Base-by-base conservation (phyloP, 495 filamentous ascomycete genomes). In the Friedmanniomyces endolithicus region DNA sequence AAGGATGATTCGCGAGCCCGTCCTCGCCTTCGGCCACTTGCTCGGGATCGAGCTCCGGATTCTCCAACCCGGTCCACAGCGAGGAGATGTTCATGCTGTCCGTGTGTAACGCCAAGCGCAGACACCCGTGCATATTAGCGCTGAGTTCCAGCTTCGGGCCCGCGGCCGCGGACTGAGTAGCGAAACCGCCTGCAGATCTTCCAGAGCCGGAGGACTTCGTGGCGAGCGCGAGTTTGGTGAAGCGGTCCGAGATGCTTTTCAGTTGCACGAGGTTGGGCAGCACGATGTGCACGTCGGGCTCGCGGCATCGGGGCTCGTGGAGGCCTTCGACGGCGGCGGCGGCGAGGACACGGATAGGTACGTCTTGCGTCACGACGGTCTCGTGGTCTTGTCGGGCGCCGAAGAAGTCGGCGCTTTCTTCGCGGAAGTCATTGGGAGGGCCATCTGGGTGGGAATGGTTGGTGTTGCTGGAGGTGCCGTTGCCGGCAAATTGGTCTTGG, bases 231-330 rank as follows among this genome's bases (percentile, higher is more conserved):
- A 96, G 77, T 58, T 86, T 90, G 41, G 87, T 96, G 71, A 95
- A 95, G 39, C 92, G 84, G 67, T 98, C 92, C 6, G 85, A 88
- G 55, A 97, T 90, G 52, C 81, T 81, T 60, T 96, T 95, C 49
- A 98, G 71, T 59, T 94, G 88, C 7, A 84, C 64, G 2, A 98
- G 71, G 0, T 84, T 80, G 0, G 92, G 92, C 0, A 98, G 79
- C 34, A 87, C 78, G 68, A 98, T 90, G 70, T 97, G 85, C 1
- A 95, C 89, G 64, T 98, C 90, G 40, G 90, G 88, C 62, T 96
- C 89, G 22, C 87, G 83, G 50, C 88, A 87, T 50, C 79, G 81
- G 14, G 92, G 92, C 69, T 98, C 90, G 67, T 90, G 87, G 37
- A 96, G 82, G 14, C 79, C 84, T 52, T 88, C 85, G 0, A 98